phyloP scores from a whole-genome alignment of 768 basidiomycete genomes.

The Tulasnella sp. region DNA sequence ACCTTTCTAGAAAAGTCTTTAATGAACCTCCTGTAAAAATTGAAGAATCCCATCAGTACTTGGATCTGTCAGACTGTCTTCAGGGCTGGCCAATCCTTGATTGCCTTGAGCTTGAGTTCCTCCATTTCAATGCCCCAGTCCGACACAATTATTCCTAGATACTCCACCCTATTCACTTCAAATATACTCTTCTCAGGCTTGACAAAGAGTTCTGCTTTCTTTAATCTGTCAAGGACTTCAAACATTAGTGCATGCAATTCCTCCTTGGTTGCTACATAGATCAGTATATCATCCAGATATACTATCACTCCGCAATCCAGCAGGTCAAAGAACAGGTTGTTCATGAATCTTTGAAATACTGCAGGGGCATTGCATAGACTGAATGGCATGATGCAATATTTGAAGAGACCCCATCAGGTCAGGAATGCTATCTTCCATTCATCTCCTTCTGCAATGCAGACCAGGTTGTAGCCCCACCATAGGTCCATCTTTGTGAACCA shows the following conservation, averaged over 20 bases:
- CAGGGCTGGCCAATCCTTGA: constrained; percentile 13
- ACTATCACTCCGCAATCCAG: constrained; percentile 21
- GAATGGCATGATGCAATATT: constrained; percentile 24
- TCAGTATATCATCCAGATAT: constrained; percentile 22
- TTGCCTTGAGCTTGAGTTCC: constrained; percentile 21
- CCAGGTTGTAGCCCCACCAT: constrained; percentile 23
- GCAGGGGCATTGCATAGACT: constrained; percentile 24
- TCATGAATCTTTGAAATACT: constrained; percentile 21
- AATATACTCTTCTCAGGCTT: constrained; percentile 18
- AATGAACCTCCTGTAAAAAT: constrained; percentile 9
- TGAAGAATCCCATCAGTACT: not conserved
- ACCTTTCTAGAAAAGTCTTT: constrained; percentile 16
- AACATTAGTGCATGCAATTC: constrained; percentile 14
- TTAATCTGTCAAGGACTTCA: constrained; percentile 15
- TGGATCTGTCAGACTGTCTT: not conserved
- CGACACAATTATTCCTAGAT: constrained; percentile 14
- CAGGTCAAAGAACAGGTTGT: constrained; percentile 18
- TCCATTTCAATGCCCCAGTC: constrained; percentile 20
- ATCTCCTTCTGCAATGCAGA: constrained; percentile 21
- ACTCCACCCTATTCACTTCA: constrained; percentile 5
- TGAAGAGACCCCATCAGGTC: constrained; percentile 20
- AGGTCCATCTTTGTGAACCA: too few relatives aligned
- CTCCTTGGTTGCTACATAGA: constrained; percentile 16
- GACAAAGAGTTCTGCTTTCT: constrained; percentile 5
- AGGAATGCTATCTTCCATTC: constrained; percentile 25